phyloP scores from a whole-genome alignment of 148 eudicot genomes.

The Cornus suecica region DNA sequence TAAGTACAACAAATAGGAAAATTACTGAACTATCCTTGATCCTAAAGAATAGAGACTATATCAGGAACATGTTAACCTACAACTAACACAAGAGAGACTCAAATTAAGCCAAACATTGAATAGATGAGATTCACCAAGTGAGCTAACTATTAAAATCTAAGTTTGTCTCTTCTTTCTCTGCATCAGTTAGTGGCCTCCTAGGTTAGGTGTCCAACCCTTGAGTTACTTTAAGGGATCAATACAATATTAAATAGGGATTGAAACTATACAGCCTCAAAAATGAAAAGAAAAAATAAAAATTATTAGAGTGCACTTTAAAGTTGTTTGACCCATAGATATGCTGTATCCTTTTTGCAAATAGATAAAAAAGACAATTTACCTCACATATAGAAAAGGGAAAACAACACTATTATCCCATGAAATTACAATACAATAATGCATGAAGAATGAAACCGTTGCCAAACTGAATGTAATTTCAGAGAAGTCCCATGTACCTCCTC shows the following conservation, averaged over 20 bases:
- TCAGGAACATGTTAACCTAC: neutral
- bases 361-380: neutral
- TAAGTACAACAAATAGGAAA: too few species aligned
- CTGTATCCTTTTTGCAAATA: neutral
- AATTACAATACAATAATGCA: neutral
- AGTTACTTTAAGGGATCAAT: neutral
- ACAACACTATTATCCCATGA: constrained; percentile 6
- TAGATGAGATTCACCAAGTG: neutral
- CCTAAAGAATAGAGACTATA: too few species aligned
- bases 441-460: neutral
- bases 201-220: neutral
- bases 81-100: neutral
- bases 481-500: constrained; percentile 35
- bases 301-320: neutral
- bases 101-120: neutral
- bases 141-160: neutral
- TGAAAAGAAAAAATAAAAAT: too few species aligned
- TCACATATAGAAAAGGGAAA: neutral
- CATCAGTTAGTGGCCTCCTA: neutral
- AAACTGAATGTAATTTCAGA: neutral
- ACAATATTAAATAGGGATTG: neutral
- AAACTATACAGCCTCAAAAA: neutral
- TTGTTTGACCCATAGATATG: neutral
- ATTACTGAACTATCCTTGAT: too few species aligned
- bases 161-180: neutral